Evolutionary conservation across 352 stramenopile genomes (phyloP).

Genomic region (Pythium rishiriense): DNA sequence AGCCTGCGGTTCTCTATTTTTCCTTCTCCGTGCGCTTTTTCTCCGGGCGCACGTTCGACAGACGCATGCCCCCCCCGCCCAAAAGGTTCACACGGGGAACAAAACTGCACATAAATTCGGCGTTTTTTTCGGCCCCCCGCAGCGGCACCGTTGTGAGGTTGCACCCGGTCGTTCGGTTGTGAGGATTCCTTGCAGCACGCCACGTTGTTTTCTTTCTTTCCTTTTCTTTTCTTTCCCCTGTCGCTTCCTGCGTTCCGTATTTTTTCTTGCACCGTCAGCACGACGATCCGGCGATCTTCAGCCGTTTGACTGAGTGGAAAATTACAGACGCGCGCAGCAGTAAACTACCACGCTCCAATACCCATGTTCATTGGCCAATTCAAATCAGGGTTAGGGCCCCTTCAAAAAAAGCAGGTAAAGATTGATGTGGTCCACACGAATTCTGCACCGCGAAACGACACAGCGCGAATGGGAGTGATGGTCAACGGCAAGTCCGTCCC

Average conservation of each 20-base stretch:
- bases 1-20: background rate
- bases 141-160: slow-evolving; percentile 1
- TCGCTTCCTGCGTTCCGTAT: slow-evolving; percentile 20
- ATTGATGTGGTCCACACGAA: slow-evolving; percentile 3
- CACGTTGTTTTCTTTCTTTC: slow-evolving; percentile 19
- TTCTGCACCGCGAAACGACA: background rate
- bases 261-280: slow-evolving; percentile 20
- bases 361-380: background rate
- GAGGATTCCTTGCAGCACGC: background rate
- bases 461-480: slow-evolving; percentile 19
- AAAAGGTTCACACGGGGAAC: background rate
- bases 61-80: background rate
- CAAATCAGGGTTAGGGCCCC: background rate
- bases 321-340: background rate
- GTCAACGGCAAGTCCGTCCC: slow-evolving; percentile 6
- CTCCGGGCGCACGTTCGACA: background rate
- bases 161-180: background rate
- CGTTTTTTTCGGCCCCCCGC: slow-evolving; percentile 4
- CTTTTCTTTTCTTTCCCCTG: slow-evolving; percentile 19
- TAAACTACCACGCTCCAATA: background rate
- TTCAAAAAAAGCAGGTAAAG: background rate
- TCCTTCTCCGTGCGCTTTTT: slow-evolving; percentile 1
- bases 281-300: slow-evolving; percentile 3
- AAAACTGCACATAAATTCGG: background rate
- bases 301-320: background rate